Conservation (phyloP, 2,329 filamentous ascomycete species). For the Pseudogymnoascus sp. region DNA sequence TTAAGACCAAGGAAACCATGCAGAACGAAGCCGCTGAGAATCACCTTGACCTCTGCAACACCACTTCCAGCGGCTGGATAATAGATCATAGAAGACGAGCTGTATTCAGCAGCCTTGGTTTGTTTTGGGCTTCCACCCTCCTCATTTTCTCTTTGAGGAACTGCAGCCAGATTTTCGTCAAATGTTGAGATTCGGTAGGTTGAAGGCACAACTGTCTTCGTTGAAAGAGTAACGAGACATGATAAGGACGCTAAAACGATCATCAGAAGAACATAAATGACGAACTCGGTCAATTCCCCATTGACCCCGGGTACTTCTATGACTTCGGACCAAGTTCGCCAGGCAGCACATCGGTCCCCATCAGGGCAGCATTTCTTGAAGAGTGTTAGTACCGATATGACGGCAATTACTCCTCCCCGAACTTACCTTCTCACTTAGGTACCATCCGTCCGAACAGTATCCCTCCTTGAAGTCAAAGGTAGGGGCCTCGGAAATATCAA, state of each 20-base stretch:
- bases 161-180: conserved; percentile 84
- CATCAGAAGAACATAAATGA: conserved; percentile 66
- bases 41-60: conserved; percentile 94
- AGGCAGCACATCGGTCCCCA: conserved; percentile 49
- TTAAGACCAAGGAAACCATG: conserved; percentile 90
- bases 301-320: conserved; percentile 25
- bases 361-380: conserved; percentile 49
- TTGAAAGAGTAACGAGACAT: conserved; percentile 75
- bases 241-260: conserved; percentile 63
- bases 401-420: neutral
- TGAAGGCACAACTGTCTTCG: conserved; percentile 91
- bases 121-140: conserved; percentile 34
- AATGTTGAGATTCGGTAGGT: conserved; percentile 79
- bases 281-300: conserved; percentile 61
- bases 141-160: conserved; percentile 36
- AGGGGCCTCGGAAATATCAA: conserved; percentile 78
- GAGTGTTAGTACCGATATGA: neutral
- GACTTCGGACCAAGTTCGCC: conserved; percentile 54
- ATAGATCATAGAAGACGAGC: conserved; percentile 72
- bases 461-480: conserved; percentile 91
- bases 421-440: conserved; percentile 60
- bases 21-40: conserved; percentile 93
- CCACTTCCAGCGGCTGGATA: conserved; percentile 95
- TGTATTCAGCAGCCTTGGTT: conserved; percentile 16
- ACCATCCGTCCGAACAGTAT: conserved; percentile 69